A percentile compares a stretch with the other conserved stretches of the same genome.
Evolutionary conservation across 1,284 basidiomycete species (phyloP).

Genomic region (Tilletiopsis washingtonensis): DNA sequence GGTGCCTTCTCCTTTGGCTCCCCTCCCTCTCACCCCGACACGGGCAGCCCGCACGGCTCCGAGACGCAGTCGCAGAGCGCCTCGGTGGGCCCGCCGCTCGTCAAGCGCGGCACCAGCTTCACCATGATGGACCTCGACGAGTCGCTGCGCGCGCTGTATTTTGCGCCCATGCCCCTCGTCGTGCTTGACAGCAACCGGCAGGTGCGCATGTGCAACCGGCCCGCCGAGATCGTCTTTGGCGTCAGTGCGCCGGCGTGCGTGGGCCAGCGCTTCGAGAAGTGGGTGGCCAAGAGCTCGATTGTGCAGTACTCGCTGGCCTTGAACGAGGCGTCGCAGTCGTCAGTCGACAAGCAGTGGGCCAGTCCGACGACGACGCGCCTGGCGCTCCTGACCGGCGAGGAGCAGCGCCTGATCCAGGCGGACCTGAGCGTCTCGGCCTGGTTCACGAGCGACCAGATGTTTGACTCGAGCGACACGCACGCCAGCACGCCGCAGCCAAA

Average conservation of each 20-base stretch:
- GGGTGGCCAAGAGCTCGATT: constrained; percentile 13
- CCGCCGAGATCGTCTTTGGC: constrained; percentile 21
- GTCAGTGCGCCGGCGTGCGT: constrained; percentile 6
- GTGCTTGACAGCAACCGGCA: constrained; percentile 33
- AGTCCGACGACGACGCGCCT: constrained; percentile 28
- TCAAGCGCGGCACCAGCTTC: no score
- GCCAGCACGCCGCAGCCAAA: no score
- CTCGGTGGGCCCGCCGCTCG: no score
- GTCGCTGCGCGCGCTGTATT: constrained; percentile 38
- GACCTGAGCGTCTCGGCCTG: constrained; percentile 36
- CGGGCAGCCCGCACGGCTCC: no score
- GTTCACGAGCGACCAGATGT: constrained; percentile 38
- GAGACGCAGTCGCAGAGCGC: no score
- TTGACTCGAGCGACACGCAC: constrained; percentile 6
- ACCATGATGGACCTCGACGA: constrained; percentile 43
- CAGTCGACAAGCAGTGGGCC: constrained; percentile 12
- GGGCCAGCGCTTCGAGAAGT: constrained; percentile 30
- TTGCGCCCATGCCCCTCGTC: constrained; percentile 36
- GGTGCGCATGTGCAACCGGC: constrained; percentile 37
- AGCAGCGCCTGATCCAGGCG: constrained; percentile 19
- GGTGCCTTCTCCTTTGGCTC: no score
- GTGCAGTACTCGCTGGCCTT: constrained; percentile 15
- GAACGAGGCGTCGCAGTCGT: constrained; percentile 20
- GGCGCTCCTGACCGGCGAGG: constrained; percentile 21
- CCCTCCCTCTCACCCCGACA: no score